Conservation (phyloP, 805 yeast species). For the Starmerella bombicola region DNA sequence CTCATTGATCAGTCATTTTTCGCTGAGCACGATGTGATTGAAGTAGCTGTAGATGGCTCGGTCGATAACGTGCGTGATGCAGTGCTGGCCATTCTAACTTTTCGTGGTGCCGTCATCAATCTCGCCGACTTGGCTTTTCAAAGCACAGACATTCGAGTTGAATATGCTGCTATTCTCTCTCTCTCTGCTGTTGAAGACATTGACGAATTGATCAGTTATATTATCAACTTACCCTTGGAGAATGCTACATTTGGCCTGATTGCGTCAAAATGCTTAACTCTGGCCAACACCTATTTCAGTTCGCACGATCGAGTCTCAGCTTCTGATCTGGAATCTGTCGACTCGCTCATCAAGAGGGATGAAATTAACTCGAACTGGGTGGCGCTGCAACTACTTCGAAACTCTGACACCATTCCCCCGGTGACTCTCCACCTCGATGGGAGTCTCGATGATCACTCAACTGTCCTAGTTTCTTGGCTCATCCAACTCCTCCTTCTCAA, state of each 20-base stretch:
- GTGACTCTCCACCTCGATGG: too few species aligned
- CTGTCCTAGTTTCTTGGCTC: conserved; percentile 7
- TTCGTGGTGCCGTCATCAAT: not conserved
- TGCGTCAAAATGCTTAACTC: conserved; percentile 4
- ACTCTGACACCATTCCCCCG: not conserved
- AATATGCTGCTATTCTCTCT: conserved; percentile 8
- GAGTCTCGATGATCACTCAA: not conserved
- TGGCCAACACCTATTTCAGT: not conserved
- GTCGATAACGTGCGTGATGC: not conserved
- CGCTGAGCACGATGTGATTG: not conserved
- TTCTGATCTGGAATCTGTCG: not conserved
- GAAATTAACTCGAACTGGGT: not conserved
- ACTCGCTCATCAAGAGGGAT: not conserved
- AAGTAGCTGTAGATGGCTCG: not conserved
- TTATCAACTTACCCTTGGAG: conserved; percentile 2
- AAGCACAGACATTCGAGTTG: not conserved
- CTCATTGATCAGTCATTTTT: not conserved
- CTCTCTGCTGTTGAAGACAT: not conserved
- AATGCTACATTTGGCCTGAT: not conserved
- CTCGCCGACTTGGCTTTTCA: not conserved
- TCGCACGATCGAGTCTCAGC: not conserved
- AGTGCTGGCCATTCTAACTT: not conserved
- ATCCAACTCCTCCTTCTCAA: not conserved
- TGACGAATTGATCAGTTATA: conserved; percentile 4
- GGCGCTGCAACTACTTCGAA: not conserved